These are phyloP conservation scores for Filobasidium floriforme DNA, from an alignment of 768 basidiomycete species.

Conservation along the genomic window DNA sequence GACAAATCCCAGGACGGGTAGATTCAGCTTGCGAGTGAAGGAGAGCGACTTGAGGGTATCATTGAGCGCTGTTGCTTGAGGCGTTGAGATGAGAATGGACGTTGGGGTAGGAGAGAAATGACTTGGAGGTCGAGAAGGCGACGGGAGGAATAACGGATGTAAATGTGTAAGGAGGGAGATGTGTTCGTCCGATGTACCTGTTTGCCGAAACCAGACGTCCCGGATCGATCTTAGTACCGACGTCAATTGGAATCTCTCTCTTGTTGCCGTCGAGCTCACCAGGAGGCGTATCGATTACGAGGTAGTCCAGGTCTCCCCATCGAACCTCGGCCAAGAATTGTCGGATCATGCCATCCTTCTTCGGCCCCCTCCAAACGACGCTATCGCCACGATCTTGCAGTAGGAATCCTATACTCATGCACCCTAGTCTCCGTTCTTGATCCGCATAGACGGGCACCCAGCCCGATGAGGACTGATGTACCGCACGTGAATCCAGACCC, in stretches of 20 bases:
- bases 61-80: constrained; percentile 89
- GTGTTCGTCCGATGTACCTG: constrained; percentile 98
- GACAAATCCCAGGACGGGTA: constrained; percentile 83
- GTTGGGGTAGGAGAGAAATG: constrained; percentile 54
- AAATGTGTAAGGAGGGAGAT: constrained; percentile 90
- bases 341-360: constrained; percentile 96
- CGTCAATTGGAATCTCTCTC: background rate
- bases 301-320: constrained; percentile 88
- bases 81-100: constrained; percentile 89
- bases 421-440: constrained; percentile 63
- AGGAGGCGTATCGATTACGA: constrained; percentile 92
- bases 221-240: background rate
- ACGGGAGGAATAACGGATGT: constrained; percentile 59
- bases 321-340: constrained; percentile 91
- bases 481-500: constrained; percentile 67
- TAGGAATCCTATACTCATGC: constrained; percentile 96
- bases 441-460: constrained; percentile 99
- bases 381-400: constrained; percentile 82
- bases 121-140: constrained; percentile 22
- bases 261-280: constrained; percentile 53
- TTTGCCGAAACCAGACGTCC: background rate
- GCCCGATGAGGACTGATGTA: constrained; percentile 87
- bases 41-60: constrained; percentile 95
- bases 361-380: constrained; percentile 96
- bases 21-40: constrained; percentile 76